Percentiles rank a stretch among this genome's conserved stretches.
phyloP scores from a whole-genome alignment of 257 asterid genomes.

The Misopates orontium region DNA sequence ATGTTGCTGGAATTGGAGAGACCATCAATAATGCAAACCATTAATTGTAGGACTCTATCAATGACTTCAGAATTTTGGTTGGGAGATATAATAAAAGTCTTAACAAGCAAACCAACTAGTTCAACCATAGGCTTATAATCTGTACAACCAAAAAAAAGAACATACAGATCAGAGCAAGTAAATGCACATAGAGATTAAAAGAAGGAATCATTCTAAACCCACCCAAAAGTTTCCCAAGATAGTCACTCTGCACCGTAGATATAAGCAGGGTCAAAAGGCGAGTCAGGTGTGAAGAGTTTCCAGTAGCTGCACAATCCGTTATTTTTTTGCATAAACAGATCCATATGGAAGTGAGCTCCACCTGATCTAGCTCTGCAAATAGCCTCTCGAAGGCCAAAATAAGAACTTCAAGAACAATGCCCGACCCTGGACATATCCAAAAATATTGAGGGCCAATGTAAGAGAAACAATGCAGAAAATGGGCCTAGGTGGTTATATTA shows the following conservation, averaged over 20 bases:
- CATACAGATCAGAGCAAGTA: conserved; percentile 25
- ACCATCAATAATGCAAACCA: conserved; percentile 68
- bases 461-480: not conserved
- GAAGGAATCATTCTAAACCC: conserved; percentile 27
- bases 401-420: conserved; percentile 62
- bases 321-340: conserved; percentile 54
- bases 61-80: conserved; percentile 45
- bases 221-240: conserved; percentile 62
- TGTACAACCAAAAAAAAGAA: conserved; percentile 31
- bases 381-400: conserved; percentile 59
- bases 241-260: conserved; percentile 52
- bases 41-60: conserved; percentile 57
- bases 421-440: conserved; percentile 46
- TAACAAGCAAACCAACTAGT: conserved; percentile 56
- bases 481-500: conserved; percentile 10
- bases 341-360: conserved; percentile 52
- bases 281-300: conserved; percentile 43
- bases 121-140: conserved; percentile 55
- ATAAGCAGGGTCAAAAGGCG: conserved; percentile 65
- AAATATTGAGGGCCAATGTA: conserved; percentile 14
- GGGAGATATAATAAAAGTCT: conserved; percentile 45
- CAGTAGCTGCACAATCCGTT: conserved; percentile 40
- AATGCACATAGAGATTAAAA: conserved; percentile 17
- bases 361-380: conserved; percentile 54
- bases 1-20: conserved; percentile 43